Evolutionary conservation across 2,329 filamentous ascomycete genomes (phyloP).

Genomic region (Aspergillus chevalieri): DNA sequence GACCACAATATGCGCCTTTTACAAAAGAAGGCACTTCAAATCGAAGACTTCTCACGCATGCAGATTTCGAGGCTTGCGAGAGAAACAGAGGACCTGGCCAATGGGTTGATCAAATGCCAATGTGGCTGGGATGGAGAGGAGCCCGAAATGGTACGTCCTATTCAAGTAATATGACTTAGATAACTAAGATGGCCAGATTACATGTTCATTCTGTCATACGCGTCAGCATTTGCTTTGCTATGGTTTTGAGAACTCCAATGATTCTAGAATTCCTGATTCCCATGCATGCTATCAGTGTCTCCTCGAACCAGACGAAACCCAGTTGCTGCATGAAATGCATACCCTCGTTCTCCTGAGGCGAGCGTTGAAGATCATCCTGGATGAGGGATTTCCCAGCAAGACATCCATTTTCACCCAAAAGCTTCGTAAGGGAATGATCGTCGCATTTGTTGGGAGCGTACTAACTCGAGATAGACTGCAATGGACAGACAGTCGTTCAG

Average conservation of each 20-base stretch:
- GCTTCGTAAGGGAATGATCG: conserved; percentile 21
- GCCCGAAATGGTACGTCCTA: conserved; percentile 34
- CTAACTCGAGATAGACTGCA: conserved; percentile 23
- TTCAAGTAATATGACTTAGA: neutral
- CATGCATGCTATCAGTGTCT: conserved; percentile 46
- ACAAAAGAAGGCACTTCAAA: conserved; percentile 10
- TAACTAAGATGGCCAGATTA: conserved; percentile 26
- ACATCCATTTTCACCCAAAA: conserved; percentile 22
- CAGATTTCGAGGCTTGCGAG: conserved; percentile 1
- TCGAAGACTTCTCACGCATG: conserved; percentile 8
- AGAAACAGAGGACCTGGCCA: neutral
- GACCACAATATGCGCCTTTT: conserved; percentile 8
- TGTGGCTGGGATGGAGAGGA: conserved; percentile 37
- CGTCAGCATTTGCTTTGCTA: conserved; percentile 45
- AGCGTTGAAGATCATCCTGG: conserved; percentile 22
- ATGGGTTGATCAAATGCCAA: conserved; percentile 30
- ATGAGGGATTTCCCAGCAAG: conserved; percentile 24
- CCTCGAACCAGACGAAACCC: conserved; percentile 23
- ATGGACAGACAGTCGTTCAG: conserved; percentile 22
- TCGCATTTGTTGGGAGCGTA: neutral
- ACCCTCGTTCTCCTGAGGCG: conserved; percentile 22
- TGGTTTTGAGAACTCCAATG: conserved; percentile 34
- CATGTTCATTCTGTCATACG: conserved; percentile 39
- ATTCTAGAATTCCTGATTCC: conserved; percentile 34
- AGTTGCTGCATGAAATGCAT: conserved; percentile 21